These are phyloP conservation scores for Yamadazyma kanchanaburiensis DNA, from an alignment of 1,139 yeast species.

Conservation along the genomic window DNA sequence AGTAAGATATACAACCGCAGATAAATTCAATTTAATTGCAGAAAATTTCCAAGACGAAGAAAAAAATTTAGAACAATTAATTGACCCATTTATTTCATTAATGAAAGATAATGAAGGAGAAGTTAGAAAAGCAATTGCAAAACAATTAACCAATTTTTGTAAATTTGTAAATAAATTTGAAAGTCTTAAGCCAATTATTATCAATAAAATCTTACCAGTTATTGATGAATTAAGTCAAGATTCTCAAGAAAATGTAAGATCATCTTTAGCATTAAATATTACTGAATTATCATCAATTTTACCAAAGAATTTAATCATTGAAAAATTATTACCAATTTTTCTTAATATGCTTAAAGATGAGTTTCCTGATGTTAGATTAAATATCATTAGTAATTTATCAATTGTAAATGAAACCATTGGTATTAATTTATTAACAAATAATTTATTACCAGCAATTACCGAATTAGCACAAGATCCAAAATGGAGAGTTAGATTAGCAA, in stretches of 20 bases:
- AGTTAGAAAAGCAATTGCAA: slow-evolving; percentile 91
- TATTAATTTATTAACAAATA: slow-evolving; percentile 79
- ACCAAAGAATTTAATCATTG: slow-evolving; percentile 81
- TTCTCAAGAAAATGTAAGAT: slow-evolving; percentile 89
- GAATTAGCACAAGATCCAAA: slow-evolving; percentile 95
- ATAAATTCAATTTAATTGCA: slow-evolving; percentile 76
- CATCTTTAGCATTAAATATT: slow-evolving; percentile 85
- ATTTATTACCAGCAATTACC: slow-evolving; percentile 90
- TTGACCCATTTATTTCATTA: slow-evolving; percentile 67
- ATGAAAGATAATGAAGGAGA: slow-evolving; percentile 96
- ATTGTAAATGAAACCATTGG: slow-evolving; percentile 94
- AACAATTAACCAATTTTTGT: slow-evolving; percentile 83
- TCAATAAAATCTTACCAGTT: slow-evolving; percentile 75
- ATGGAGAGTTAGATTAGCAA: slow-evolving; percentile 97
- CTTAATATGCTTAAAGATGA: slow-evolving; percentile 95
- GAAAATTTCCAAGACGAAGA: slow-evolving; percentile 55
- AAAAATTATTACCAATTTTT: slow-evolving; percentile 81
- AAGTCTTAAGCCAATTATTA: slow-evolving; percentile 50
- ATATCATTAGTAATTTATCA: slow-evolving; percentile 88
- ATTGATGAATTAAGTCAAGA: slow-evolving; percentile 85
- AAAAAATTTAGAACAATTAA: slow-evolving; percentile 52
- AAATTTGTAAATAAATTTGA: slow-evolving; percentile 44
- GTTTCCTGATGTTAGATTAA: slow-evolving; percentile 92
- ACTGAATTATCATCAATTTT: slow-evolving; percentile 85
- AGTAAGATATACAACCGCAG: slow-evolving; percentile 96